Base-by-base conservation (phyloP, 768 basidiomycete species). In the Crassisporium funariophilum region DNA sequence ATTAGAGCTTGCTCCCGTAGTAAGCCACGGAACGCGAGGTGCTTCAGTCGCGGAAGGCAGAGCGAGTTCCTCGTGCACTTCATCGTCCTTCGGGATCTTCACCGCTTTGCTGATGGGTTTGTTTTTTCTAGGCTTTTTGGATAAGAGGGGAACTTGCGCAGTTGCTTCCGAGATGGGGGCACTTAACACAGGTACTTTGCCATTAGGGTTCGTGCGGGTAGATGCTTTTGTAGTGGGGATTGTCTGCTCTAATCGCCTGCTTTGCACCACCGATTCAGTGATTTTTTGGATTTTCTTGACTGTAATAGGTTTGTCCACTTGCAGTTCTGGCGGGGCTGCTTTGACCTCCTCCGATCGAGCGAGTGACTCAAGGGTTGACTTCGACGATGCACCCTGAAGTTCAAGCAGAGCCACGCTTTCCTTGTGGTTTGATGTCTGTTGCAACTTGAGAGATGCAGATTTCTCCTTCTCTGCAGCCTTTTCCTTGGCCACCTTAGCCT, bases 61-160 rank as follows among this genome's bases (percentile, higher is more conserved):
- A 71, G 70, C 23, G 67, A 54, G 13, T 67, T 71, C 76, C 72
- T 36, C 72, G 53, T 19, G 78, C 70, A 21, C 79, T 77, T 79
- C 75, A 23, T 79, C 85, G 24, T 88, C 87, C 61, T 80, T 86
- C 2, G 60, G 40, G 29, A 81, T 72, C 50, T 72, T 81, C 55
- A 81, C 74, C 9, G 78, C 75, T 55, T 83, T 86, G 41, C 79
- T 49, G 35, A 75, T 54, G 0, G 86, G 85, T 57, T 84, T 90
- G 56, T 73, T 87, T 65, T 91, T 91, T 75, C 90, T 91, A 4
- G 89, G 86, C 66, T 88, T 84, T 64, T 84, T 90, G 17, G 89
- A 90, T 31, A 89, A 70, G 24, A 91, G 78, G 13, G 89, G 88
- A 9, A 81, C 82, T 58, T 90, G 89, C 3, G 73, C 57, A 4